These are phyloP conservation scores for Solanum aculeatissimum DNA, from an alignment of 305 asterid genomes.

Conservation along the genomic window DNA sequence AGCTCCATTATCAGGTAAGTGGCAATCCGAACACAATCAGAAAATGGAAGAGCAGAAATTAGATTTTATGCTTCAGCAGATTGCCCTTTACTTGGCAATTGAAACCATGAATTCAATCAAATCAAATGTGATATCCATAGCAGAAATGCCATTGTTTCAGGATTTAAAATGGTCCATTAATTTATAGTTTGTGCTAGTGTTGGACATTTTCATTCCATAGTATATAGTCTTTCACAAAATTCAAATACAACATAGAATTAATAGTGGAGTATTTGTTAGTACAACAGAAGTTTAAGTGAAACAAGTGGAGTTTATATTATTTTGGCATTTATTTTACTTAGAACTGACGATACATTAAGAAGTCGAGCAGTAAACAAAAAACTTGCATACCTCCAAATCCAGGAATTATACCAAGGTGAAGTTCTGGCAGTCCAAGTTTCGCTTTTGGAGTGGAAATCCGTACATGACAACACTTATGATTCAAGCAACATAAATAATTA, in stretches of 20 bases:
- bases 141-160: not conserved
- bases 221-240: not conserved
- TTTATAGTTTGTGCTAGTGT: not conserved
- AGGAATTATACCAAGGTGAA: constrained; percentile 93
- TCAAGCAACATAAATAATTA: not conserved
- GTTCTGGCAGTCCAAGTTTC: constrained; percentile 88
- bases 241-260: not conserved
- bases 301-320: not conserved
- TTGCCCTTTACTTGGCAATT: not conserved
- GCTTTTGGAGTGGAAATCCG: constrained; percentile 81
- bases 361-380: not conserved
- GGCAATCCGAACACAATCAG: not conserved
- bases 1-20: not conserved
- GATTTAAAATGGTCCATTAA: not conserved
- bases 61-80: not conserved
- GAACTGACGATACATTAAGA: not conserved
- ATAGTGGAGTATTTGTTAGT: not conserved
- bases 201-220: too few relatives aligned
- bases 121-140: not conserved
- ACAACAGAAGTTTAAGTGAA: not conserved
- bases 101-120: not conserved
- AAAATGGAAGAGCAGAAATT: not conserved
- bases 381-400: constrained; percentile 80
- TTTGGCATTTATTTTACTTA: not conserved
- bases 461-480: constrained; percentile 85